Conservation (phyloP, 257 asterid genomes). For the Knoxia roxburghii region DNA sequence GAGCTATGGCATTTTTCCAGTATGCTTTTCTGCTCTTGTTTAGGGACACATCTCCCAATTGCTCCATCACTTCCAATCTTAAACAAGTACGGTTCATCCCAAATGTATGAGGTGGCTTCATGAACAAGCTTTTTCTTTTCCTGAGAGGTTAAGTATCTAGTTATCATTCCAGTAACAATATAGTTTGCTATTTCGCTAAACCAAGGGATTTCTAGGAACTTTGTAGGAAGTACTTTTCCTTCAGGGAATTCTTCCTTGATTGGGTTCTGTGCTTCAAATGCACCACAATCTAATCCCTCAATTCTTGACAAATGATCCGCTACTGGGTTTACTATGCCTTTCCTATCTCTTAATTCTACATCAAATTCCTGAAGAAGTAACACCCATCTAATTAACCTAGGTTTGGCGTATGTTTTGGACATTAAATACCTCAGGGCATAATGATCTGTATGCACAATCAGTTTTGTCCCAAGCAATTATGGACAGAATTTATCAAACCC, state of each 20-base stretch:
- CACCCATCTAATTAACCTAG: background rate
- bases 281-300: too few species aligned
- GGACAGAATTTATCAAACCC: background rate
- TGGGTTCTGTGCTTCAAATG: too few species aligned
- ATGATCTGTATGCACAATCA: background rate
- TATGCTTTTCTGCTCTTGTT: too few species aligned
- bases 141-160: too few species aligned
- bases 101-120: too few species aligned
- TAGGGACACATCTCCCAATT: too few species aligned
- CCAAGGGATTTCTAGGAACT: background rate
- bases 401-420: background rate
- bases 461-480: background rate
- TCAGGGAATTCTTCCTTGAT: background rate
- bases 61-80: too few species aligned
- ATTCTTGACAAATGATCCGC: background rate
- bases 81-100: too few species aligned
- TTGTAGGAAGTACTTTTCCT: too few species aligned
- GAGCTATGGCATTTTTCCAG: too few species aligned
- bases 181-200: background rate
- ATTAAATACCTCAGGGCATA: background rate
- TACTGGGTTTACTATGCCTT: background rate
- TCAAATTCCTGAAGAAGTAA: background rate
- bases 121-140: too few species aligned
- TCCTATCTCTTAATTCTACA: background rate
- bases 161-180: background rate